Evolutionary conservation across 345 rosid genomes (phyloP), one percentile per base, ranked within the genome.

Genomic region (Eucalyptus decipiens): DNA sequence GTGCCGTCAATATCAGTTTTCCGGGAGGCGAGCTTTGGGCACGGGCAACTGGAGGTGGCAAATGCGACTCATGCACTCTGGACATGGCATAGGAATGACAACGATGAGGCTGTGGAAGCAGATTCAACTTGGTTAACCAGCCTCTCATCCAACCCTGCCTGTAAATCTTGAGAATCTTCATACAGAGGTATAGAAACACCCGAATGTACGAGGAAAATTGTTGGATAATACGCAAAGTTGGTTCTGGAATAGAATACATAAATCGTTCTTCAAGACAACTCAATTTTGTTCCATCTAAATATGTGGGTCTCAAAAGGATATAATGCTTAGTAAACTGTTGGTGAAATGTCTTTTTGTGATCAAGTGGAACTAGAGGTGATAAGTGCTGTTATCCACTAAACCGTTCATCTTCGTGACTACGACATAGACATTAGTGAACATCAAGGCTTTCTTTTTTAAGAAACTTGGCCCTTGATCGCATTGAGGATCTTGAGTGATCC

Each of bases 21-120:
- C 90, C 92, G 98, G 89, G 98, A 97, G 92, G 96, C 97, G 4
- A 96, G 94, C 91, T 96, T 95, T 65, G 99, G 99, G 80, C 98
- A 97, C 10, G 99, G 98, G 34, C 90, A 92, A 89, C 83, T 97
- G 45, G 94, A 93, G 87, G 92, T 97, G 87, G 87, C 92, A 91
- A 97, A 97, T 48, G 96, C 91, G 42, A 96, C 93, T 67, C 95
- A 96, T 90, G 98, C 97, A 16, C 89, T 11, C 5, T 97, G 98
- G 98, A 87, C 90, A 69, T 97, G 97, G 98, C 95, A 95, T 48
- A 89, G 96, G 91, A 97, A 96, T 90, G 97, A 96, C 30, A 89
- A 95, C 51, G 90, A 91, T 69, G 90, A 88, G 34, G n/a, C 90
- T 6, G 91, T 93, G 87, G 40, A 45, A 32, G 87, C 90, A 42